Conservation (phyloP, 2,329 filamentous ascomycete species). For the Colletotrichum musicola region DNA sequence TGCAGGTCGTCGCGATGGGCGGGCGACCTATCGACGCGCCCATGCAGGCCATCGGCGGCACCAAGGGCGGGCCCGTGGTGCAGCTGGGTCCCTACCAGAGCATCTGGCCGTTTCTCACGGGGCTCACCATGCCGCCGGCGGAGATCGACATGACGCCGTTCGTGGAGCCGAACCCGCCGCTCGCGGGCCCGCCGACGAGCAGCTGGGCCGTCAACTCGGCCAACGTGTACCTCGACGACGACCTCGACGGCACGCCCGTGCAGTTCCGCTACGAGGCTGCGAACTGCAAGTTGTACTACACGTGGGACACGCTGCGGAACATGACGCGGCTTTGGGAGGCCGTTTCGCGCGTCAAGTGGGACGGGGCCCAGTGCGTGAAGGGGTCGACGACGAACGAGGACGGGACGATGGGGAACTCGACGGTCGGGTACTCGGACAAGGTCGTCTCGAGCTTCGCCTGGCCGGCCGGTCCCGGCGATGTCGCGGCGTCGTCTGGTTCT, state of each 20-base stretch:
- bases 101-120: neutral
- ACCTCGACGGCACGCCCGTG: conserved; percentile 52
- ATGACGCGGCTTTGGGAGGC: conserved; percentile 65
- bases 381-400: conserved; percentile 36
- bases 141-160: conserved; percentile 34
- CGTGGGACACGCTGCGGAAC: conserved; percentile 63
- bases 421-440: conserved; percentile 20
- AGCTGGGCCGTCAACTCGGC: conserved; percentile 38
- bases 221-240: conserved; percentile 41
- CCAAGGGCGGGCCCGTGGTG: conserved; percentile 65
- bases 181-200: conserved; percentile 13
- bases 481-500: neutral
- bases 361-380: conserved; percentile 33
- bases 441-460: conserved; percentile 32
- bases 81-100: conserved; percentile 18
- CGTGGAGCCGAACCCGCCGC: conserved; percentile 4
- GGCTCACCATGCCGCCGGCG: neutral
- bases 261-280: conserved; percentile 74
- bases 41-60: conserved; percentile 76
- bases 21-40: conserved; percentile 66
- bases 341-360: conserved; percentile 48
- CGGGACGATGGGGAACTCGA: conserved; percentile 19
- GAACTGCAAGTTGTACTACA: conserved; percentile 72
- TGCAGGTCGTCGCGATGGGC: conserved; percentile 70
- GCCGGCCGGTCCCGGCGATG: conserved; percentile 31